These are phyloP conservation scores for Xylariaceae sp. DNA, from an alignment of 2,329 filamentous ascomycete genomes.

Conservation along the genomic window DNA sequence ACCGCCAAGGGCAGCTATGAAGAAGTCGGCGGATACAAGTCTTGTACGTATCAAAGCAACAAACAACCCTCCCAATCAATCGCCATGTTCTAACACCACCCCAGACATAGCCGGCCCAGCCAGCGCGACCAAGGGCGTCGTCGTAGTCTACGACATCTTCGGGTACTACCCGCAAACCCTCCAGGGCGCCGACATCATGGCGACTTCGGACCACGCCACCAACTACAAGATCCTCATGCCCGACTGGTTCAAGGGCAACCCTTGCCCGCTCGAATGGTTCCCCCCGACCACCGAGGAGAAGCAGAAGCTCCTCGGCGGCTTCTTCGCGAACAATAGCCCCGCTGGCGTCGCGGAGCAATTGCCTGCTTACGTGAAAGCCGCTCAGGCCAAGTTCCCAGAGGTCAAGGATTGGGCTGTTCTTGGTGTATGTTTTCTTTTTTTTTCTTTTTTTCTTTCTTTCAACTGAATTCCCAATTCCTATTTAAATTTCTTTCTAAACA, in stretches of 20 bases:
- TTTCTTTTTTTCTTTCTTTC: too few relatives aligned
- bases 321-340: constrained; percentile 50
- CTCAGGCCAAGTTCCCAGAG: constrained; percentile 46
- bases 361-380: constrained; percentile 50
- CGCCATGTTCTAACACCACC: neutral
- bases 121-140: constrained; percentile 50
- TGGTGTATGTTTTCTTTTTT: constrained; percentile 38
- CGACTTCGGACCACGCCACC: constrained; percentile 44
- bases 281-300: constrained; percentile 62
- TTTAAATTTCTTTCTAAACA: too few relatives aligned
- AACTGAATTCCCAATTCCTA: neutral
- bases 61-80: constrained; percentile 1
- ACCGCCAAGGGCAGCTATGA: constrained; percentile 51
- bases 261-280: constrained; percentile 52
- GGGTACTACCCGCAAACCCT: constrained; percentile 65
- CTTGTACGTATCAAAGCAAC: constrained; percentile 34
- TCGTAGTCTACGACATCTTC: constrained; percentile 64
- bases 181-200: constrained; percentile 64
- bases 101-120: constrained; percentile 46
- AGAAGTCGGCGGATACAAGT: constrained; percentile 50
- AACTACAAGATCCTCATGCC: constrained; percentile 86
- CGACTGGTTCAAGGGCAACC: constrained; percentile 79
- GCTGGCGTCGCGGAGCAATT: constrained; percentile 44
- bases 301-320: constrained; percentile 50
- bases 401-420: constrained; percentile 56